Evolutionary conservation across 306 rosid species (phyloP).

Genomic region (Dryas octopetala): DNA sequence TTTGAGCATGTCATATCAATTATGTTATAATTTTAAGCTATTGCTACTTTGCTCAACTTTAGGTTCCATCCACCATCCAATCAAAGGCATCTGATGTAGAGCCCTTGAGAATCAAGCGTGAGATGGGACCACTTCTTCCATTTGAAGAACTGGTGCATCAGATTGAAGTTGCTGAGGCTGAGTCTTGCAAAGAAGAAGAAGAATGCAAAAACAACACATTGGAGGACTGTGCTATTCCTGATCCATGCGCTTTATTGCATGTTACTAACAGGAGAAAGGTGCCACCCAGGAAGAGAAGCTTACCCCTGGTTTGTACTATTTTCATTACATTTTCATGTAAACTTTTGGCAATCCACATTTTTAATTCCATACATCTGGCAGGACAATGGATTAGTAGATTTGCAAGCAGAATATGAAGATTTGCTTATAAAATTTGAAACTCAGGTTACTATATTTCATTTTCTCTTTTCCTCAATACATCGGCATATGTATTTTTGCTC

Average conservation of each 20-base stretch:
- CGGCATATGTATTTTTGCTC: background rate
- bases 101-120: conserved; percentile 39
- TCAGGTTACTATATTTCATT: conserved; percentile 47
- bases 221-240: conserved; percentile 49
- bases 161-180: conserved; percentile 40
- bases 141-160: conserved; percentile 64
- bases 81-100: conserved; percentile 52
- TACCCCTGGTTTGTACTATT: conserved; percentile 52
- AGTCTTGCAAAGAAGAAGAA: conserved; percentile 44
- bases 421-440: conserved; percentile 61
- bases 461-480: conserved; percentile 12
- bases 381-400: conserved; percentile 50
- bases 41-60: background rate
- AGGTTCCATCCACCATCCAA: conserved; percentile 51
- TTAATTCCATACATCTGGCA: conserved; percentile 46
- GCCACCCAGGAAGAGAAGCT: conserved; percentile 56
- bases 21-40: background rate
- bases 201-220: conserved; percentile 30
- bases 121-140: conserved; percentile 74
- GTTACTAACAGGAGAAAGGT: conserved; percentile 80
- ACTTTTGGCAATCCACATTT: conserved; percentile 19
- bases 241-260: conserved; percentile 68
- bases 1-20: background rate
- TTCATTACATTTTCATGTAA: conserved; percentile 23
- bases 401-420: conserved; percentile 72